These are phyloP conservation scores for Ustilago bromivora DNA, from an alignment of 1,284 basidiomycete genomes.

Conservation along the genomic window DNA sequence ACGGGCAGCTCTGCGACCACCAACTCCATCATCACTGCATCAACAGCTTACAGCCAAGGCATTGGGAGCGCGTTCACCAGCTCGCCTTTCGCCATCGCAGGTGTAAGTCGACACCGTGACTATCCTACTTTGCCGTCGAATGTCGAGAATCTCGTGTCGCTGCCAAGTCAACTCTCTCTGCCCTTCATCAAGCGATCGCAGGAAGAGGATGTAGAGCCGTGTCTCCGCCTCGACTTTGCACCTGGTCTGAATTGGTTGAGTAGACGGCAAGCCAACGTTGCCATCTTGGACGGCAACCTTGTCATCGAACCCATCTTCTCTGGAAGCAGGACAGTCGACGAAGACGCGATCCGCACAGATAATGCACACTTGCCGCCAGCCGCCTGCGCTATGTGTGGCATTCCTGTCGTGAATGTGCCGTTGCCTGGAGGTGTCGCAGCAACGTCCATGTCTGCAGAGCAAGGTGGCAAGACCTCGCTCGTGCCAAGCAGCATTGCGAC, in stretches of 20 bases:
- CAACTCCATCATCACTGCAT: slow-evolving; percentile 38
- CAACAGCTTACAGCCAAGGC: slow-evolving; percentile 46
- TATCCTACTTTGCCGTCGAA: slow-evolving; percentile 72
- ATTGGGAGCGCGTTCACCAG: slow-evolving; percentile 21
- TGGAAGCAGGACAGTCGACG: slow-evolving; percentile 67
- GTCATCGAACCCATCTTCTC: slow-evolving; percentile 85
- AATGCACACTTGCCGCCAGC: slow-evolving; percentile 60
- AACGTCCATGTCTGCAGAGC: slow-evolving; percentile 36
- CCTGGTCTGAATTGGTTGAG: slow-evolving; percentile 94
- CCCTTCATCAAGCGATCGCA: slow-evolving; percentile 86
- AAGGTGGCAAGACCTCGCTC: slow-evolving; percentile 41
- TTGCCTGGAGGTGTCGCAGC: slow-evolving; percentile 47
- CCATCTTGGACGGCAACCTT: slow-evolving; percentile 88
- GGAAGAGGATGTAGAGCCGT: slow-evolving; percentile 92
- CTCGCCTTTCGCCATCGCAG: slow-evolving; percentile 68
- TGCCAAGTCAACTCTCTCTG: slow-evolving; percentile 73
- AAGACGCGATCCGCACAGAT: slow-evolving; percentile 54
- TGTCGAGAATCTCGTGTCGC: slow-evolving; percentile 60
- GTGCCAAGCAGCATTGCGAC: slow-evolving; percentile 47
- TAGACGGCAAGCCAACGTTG: slow-evolving; percentile 83
- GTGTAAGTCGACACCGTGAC: slow-evolving; percentile 77
- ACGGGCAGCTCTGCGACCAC: not conserved
- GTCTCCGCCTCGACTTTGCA: slow-evolving; percentile 90
- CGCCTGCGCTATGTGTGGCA: slow-evolving; percentile 65
- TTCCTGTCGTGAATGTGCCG: slow-evolving; percentile 63